Evolutionary conservation across 208 protist species (phyloP).

Genomic region (Leishmania turanica): DNA sequence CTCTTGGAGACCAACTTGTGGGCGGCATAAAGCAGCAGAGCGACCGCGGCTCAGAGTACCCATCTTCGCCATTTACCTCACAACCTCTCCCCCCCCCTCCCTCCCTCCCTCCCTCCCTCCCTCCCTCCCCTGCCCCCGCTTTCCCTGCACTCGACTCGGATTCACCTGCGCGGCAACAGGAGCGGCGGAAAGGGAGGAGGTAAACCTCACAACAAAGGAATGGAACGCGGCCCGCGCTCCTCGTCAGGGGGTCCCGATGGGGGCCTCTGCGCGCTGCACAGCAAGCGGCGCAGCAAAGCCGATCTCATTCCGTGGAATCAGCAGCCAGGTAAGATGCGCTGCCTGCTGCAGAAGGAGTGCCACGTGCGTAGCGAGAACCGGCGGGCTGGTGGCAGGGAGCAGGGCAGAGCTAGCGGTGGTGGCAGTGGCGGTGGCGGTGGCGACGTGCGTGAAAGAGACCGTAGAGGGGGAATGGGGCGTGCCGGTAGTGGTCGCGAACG

Average conservation of each 20-base stretch:
- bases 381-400: neutral
- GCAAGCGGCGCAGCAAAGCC: constrained; percentile 43
- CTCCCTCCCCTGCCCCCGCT: neutral
- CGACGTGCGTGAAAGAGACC: constrained; percentile 6
- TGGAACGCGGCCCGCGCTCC: constrained; percentile 29
- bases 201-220: neutral
- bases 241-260: constrained; percentile 39
- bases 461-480: constrained; percentile 2
- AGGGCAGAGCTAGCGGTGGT: constrained; percentile 6
- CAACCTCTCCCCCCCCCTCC: neutral
- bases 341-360: constrained; percentile 71
- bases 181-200: neutral
- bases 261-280: constrained; percentile 76
- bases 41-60: no score
- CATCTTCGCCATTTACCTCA: neutral
- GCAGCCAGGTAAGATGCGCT: constrained; percentile 62
- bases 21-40: neutral
- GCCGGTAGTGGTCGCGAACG: constrained; percentile 6
- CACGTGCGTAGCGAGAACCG: constrained; percentile 31
- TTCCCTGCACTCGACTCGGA: neutral
- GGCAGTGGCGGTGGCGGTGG: neutral
- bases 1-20: neutral
- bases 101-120: no score
- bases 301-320: constrained; percentile 74
- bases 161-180: neutral